Evolutionary conservation across 805 yeast species (phyloP), one percentile per base, ranked within the genome.

Genomic region (Yarrowia yakushimensis): DNA sequence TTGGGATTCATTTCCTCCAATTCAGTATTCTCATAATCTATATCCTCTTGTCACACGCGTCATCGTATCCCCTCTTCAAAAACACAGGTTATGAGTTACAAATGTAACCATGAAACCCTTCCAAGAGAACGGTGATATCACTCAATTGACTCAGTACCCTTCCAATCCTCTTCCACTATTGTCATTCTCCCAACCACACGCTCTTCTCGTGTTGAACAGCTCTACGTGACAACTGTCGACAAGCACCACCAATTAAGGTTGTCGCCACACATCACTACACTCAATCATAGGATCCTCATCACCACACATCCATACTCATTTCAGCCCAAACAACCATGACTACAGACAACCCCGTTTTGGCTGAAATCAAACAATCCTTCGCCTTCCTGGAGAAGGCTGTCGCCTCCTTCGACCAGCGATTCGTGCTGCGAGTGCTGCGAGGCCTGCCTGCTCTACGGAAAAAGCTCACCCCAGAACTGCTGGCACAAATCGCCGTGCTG

Each of bases 381-480:
- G 75, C 75, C 45, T 78, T 81, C 60, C 75, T 85, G 61, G 78
- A 78, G 57, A 86, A 86, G 74, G 86, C 92, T 3, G 86, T 86
- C 11, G 73, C 82, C 48, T 84, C 84, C 62, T 84, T 85, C 72
- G 99, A 94, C 74, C 89, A 96, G 67, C 83, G 97, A 67, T 89
- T 87, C 75, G 84, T 94, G 48, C 82, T 93, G 74, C 88, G 88
- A 71, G 92, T 90, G 22, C 82, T 94, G 66, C 85, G 97, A 66
- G 96, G 90, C 66, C 78, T 92, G 69, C 88, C 92, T 8, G 78
- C 84, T 1, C 78, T 93, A 66, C 84, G 97, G 76, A 81, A 85
- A 63, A 78, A 81, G 39, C 76, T 92, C 65, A 81, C 80, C 62
- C 78, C 79, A 12, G 80, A 78, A 13, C 79, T 83, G 11, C 77